A percentile compares a stretch with the other conserved stretches of the same genome.
Conservation (phyloP, 345 rosid species). For the Isatis tinctoria region DNA sequence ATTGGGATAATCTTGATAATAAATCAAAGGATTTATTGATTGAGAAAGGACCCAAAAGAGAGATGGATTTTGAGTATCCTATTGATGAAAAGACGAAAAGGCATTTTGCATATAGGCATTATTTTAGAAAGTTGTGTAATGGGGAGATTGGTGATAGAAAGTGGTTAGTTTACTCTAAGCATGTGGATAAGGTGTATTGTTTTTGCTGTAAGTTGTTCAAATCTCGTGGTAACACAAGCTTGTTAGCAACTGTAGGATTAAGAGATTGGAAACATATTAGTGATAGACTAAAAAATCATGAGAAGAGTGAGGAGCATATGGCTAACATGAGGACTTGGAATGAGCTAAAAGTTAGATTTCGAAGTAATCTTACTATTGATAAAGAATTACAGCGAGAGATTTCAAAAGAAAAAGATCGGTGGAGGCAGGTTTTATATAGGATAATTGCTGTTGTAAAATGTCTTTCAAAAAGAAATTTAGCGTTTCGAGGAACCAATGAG, state of each 20-base stretch:
- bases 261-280: background rate
- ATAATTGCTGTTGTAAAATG: background rate
- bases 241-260: background rate
- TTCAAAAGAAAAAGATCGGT: background rate
- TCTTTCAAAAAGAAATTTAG: background rate
- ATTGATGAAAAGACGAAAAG: background rate
- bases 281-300: background rate
- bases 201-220: background rate
- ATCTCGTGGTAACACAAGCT: background rate
- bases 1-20: background rate
- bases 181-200: too few species aligned
- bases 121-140: slow-evolving; percentile 7
- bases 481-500: background rate
- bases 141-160: background rate
- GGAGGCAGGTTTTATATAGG: background rate
- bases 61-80: background rate
- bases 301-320: too few species aligned
- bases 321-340: too few species aligned
- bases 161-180: background rate
- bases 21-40: background rate
- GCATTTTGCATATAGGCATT: background rate
- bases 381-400: background rate
- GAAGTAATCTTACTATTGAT: background rate
- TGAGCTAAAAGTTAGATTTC: background rate
- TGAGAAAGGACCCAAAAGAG: background rate